These are phyloP conservation scores for Neonothopanus nambi DNA, from an alignment of 1,284 basidiomycete genomes.

Conservation along the genomic window DNA sequence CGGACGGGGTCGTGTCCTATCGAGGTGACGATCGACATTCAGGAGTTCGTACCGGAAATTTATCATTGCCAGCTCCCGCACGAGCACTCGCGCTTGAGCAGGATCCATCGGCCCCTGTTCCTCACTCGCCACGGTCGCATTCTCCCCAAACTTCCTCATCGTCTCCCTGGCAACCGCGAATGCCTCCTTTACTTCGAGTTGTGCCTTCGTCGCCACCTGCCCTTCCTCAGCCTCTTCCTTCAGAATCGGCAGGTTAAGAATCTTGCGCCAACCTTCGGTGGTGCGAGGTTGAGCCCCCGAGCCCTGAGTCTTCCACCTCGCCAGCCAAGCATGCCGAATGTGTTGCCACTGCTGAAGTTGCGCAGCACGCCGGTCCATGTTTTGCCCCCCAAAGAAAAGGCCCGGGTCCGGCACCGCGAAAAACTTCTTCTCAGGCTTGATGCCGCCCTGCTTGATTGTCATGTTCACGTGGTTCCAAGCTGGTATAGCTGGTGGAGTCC, in stretches of 20 bases:
- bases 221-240: not conserved
- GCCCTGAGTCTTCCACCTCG: not conserved
- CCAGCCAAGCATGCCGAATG: not conserved
- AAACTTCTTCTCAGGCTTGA: not conserved
- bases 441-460: not conserved
- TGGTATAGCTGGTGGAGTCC: not conserved
- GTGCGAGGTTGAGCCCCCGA: not conserved
- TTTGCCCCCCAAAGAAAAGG: not conserved
- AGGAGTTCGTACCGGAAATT: not conserved
- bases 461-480: not conserved
- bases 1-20: not conserved
- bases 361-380: not conserved
- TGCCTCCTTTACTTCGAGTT: not conserved
- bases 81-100: not conserved
- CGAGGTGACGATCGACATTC: not conserved
- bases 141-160: not conserved
- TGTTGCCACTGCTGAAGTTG: not conserved
- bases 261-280: slow-evolving; percentile 2
- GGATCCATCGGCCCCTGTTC: not conserved
- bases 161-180: too few species aligned
- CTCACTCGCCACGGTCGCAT: not conserved
- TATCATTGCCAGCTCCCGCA: not conserved
- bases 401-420: not conserved
- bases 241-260: not conserved
- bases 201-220: too few species aligned